phyloP scores from a whole-genome alignment of 2,329 filamentous ascomycete species.

The Sclerotinia sclerotiorum region DNA sequence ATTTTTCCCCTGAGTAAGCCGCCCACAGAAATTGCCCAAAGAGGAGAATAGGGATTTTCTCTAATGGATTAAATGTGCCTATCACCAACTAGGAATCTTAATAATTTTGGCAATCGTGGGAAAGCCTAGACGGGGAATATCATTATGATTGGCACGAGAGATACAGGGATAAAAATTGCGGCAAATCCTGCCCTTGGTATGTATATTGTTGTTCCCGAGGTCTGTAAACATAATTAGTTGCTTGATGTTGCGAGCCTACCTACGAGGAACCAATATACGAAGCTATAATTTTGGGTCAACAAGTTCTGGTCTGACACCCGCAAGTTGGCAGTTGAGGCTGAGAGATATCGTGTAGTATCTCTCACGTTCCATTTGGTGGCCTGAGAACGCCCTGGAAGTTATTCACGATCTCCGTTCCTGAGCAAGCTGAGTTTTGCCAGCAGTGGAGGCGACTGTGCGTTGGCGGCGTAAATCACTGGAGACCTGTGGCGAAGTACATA shows the following conservation, averaged over 20 bases:
- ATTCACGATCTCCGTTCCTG: conserved; percentile 25
- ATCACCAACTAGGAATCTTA: neutral
- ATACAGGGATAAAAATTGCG: neutral
- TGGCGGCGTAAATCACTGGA: conserved; percentile 32
- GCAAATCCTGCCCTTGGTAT: neutral
- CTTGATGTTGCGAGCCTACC: neutral
- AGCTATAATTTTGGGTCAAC: conserved; percentile 3
- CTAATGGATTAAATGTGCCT: neutral
- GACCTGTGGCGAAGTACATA: conserved; percentile 35
- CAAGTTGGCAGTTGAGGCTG: conserved; percentile 13
- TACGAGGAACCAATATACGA: neutral
- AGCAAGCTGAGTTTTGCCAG: conserved; percentile 34
- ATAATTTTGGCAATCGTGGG: neutral
- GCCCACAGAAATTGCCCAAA: neutral
- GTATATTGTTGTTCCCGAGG: neutral
- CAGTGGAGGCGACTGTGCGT: conserved; percentile 30
- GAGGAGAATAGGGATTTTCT: neutral
- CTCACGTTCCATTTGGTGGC: conserved; percentile 9
- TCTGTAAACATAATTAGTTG: neutral
- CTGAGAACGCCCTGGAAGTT: conserved; percentile 8
- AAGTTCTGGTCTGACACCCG: neutral
- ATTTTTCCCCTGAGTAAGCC: conserved; percentile 23
- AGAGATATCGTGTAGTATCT: neutral
- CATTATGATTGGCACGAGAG: conserved; percentile 1
- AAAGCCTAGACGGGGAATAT: conserved; percentile 1